Evolutionary conservation across 371 early-diverging fungal genomes (phyloP), one percentile per base, ranked within the genome.

Genomic region (Umbelopsis sp.): DNA sequence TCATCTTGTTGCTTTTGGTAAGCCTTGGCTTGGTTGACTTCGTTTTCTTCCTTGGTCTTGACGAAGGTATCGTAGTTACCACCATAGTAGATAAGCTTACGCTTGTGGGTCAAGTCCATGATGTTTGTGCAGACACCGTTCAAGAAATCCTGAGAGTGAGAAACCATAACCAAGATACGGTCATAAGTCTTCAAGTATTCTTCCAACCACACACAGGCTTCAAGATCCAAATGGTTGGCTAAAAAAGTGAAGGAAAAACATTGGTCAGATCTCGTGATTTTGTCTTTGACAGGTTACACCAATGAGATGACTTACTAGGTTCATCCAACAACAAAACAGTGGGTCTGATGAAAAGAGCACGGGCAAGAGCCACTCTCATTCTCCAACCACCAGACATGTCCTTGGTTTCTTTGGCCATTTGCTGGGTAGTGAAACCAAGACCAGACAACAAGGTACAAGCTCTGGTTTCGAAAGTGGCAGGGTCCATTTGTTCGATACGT

Each of bases 361-460:
- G 92, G 53, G 99, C 99, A 41, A 99, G 86, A 9, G 98, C 93
- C 45, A 98, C 98, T 75, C 99, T 90, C 98, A 98, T 98, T 72
- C 98, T 91, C 99, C 99, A 99, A 74, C 99, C 99, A 90, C 99
- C 99, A 78, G 98, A 98, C 84, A 99, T 90, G 73, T 96, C 96
- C 86, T 91, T 93, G 70, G 98, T 97, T 68, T 85, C 87, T 83
- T 92, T 91, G 69, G 85, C 80, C 94, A 96, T 94, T 72, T 91
- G 92, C 53, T 86, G 84, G 65, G 92, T 84, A 70, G 84, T 82
- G 85, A 99, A 99, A 63, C 99, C 99, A 29, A 99, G 87, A 88
- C 99, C 98, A 76, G 92, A 75, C 57, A 99, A 87, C 44, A 99
- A 88, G 63, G 90, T 89, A 45, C 92, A 93, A 16, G 97, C 99